Base-by-base conservation (phyloP, 352 stramenopile genomes). In the Phytophthora boehmeriae region DNA sequence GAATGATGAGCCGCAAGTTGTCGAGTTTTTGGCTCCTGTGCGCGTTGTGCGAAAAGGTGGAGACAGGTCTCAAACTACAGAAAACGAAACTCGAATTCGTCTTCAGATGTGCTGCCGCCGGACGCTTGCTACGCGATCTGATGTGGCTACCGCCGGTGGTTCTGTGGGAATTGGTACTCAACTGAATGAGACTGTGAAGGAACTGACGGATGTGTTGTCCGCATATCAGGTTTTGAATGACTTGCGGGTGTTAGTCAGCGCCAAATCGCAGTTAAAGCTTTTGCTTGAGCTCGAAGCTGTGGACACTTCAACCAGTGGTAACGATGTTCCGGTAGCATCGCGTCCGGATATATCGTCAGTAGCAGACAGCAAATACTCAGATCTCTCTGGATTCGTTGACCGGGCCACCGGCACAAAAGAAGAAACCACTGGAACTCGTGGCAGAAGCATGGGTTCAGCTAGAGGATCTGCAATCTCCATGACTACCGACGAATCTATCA, bases 211-310 rank as follows among this genome's bases (percentile, higher is more conserved):
- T 47, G 51, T 66, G n/a, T 27, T 88, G 8, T 63, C 59, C 6
- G 73, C 66, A 14, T 83, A 81, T 34, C 64, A 75, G 10, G 57
- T 86, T 42, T 75, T 80, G 47, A 81, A 79, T 20, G 74, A 89
- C 45, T 55, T 91, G 22, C 76, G 84, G 36, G 59, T 76, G 8
- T 62, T 93, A 8, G 65, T 87, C n/a, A 83, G 64, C 11, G 88
- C 81, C 14, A 91, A 90, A 53, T 77, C 75, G 0, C 81, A 88
- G 34, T 63, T 93, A 11, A 91, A 90, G 44, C 53, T 80, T 13
- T 39, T 90, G 27, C 72, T 93, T 4, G 84, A 93, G 47, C 66
- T 71, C 4, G 84, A 93, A 62, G 77, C 80, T 13, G 84, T 93
- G 6, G 84, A 93, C 47, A 84, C 88, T 5, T 85, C 79, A 16